Evolutionary conservation across 257 asterid genomes (phyloP), one percentile per base, ranked within the genome.

Genomic region (Solanum phureja): DNA sequence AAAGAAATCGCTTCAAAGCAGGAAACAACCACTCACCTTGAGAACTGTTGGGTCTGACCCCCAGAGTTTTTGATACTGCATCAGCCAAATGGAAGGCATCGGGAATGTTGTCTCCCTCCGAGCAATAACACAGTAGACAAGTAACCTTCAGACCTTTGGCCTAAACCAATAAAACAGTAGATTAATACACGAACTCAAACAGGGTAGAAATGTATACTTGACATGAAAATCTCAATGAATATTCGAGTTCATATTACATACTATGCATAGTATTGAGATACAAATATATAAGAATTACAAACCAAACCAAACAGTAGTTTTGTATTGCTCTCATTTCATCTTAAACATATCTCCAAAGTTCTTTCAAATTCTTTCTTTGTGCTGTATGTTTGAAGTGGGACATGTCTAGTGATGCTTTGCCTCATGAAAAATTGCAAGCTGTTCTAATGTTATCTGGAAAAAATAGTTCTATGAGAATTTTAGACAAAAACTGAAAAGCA

Each of bases 51-150:
- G 90, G 92, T 89, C 85, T 85, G 86, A 93, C 72, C 74, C 92
- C 94, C 85, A 88, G 86, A 90, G 95, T 93, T 90, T 91, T 94
- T 89, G 91, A 88, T 42, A 98, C 89, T 88, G 99, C 98, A 88
- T 93, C 98, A 37, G 99, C 98, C 91, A 97, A 91, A 87, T 89
- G 93, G 89, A 95, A 95, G 89, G 98, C 99, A 87, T 95, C 98
- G 8, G 98, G 95, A 84, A 93, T 94, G 73, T 95, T 97, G 92
- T 97, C 99, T 87, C 99, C 99, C 91, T 97, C 99, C 71, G 99
- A 97, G 92, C 99, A 97, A 92, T 95, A 97, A 90, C 98, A 95
- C 29, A 95, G 88, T 85, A 97, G 89, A 94, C 99, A 95, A 83
- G 99, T 97, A 66, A 93, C 98, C 88, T 95, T 95, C 88, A 97